These are phyloP conservation scores for Coprinopsis marcescibilis DNA, from an alignment of 768 basidiomycete genomes.

Conservation along the genomic window DNA sequence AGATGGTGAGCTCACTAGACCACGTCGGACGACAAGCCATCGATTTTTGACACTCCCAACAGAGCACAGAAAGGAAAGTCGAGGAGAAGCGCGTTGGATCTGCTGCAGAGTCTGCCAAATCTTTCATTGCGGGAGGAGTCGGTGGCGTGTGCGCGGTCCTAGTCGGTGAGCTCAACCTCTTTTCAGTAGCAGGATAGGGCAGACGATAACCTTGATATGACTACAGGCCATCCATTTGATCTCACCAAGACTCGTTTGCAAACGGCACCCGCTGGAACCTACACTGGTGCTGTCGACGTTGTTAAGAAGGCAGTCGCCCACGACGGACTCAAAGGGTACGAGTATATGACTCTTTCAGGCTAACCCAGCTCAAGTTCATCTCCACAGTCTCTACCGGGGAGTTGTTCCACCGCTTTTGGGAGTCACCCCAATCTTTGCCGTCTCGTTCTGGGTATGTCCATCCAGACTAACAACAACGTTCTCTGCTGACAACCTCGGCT, in stretches of 20 bases:
- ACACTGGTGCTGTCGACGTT: slow-evolving; percentile 90
- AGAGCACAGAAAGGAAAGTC: slow-evolving; percentile 32
- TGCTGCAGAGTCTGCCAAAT: slow-evolving; percentile 54
- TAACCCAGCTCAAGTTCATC: too few species aligned
- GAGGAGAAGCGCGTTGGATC: slow-evolving; percentile 35
- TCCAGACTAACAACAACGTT: slow-evolving; percentile 7
- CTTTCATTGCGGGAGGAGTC: slow-evolving; percentile 91
- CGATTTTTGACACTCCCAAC: slow-evolving; percentile 1
- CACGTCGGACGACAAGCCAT: not conserved
- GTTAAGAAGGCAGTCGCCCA: slow-evolving; percentile 86
- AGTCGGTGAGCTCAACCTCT: slow-evolving; percentile 88
- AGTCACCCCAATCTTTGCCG: slow-evolving; percentile 96
- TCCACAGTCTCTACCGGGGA: slow-evolving; percentile 74
- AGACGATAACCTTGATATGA: not conserved
- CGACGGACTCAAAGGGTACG: slow-evolving; percentile 85
- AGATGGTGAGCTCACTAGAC: slow-evolving; percentile 15
- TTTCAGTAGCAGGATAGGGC: too few species aligned
- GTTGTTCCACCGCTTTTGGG: slow-evolving; percentile 92
- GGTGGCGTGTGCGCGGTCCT: slow-evolving; percentile 86
- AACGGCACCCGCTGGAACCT: slow-evolving; percentile 83
- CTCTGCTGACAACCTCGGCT: slow-evolving; percentile 2
- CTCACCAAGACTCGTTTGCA: slow-evolving; percentile 94
- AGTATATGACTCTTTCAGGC: slow-evolving; percentile 5
- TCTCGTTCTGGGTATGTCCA: slow-evolving; percentile 88
- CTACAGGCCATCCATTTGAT: slow-evolving; percentile 92